Base-by-base conservation (phyloP, 2,329 filamentous ascomycete genomes). In the Whalleya microplaca region DNA sequence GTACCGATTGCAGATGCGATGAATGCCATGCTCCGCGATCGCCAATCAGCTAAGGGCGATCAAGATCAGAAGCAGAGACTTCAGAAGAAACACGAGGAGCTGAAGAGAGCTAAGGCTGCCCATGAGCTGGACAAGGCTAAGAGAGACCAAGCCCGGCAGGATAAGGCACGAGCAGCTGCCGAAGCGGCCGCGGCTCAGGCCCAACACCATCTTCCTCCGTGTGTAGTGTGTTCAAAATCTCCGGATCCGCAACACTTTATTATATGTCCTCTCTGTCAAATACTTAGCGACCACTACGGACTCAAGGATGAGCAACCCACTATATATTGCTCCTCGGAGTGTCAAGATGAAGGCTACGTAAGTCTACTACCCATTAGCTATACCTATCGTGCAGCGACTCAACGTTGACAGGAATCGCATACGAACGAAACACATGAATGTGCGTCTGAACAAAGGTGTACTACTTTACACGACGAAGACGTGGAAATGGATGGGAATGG, bases 21-120 rank as follows among this genome's bases (percentile, higher is more conserved):
- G 41, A 62, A 55, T 27, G 48, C 59, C 27, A 72, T 76, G 46
- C 61, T 66, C 44, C 69, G 67, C 40, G 73, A 75, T 46, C 69
- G 70, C n/a, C 65, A 69, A 48, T 47, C 65, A 45, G 54, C 63
- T 45, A 63, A 66, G 45, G 60, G 61, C 41, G 59, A 65, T 42
- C 51, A 75, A 42, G 74, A 78, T 12, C 73, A 77, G 42, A 71
- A 67, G 27, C 74, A 77, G 55, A 62, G 63, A 52, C 65, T 71
- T 8, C 64, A 68, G 32, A 67, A 67, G 50, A 74, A 78, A 9
- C 67, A 82, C 2, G 76, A 80, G 53, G 79, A 81, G 63, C 72
- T 82, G 3, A 73, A 73, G 18, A 72, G 80, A 54, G 80, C 80
- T 23, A 80, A 76, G 64, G 77, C 73, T 55, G 78, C 79, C 8